Conservation (phyloP, 2,329 filamentous ascomycete species). For the Helotiales sp. region DNA sequence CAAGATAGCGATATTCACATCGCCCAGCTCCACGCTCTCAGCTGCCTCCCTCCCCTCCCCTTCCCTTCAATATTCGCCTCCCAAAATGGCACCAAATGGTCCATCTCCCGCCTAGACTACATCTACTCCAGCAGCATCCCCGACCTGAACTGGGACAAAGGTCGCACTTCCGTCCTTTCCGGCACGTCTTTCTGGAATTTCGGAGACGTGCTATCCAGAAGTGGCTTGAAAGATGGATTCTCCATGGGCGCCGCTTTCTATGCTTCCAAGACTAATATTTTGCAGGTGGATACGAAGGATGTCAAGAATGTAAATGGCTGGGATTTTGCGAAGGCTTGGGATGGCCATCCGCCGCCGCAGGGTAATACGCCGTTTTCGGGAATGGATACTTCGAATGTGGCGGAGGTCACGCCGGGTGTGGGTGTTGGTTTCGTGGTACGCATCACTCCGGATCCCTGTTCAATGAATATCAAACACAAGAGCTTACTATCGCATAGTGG, state of each 20-base stretch:
- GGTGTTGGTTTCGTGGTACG: slow-evolving; percentile 10
- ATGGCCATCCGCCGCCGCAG: not conserved
- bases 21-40: too few relatives aligned
- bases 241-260: slow-evolving; percentile 11
- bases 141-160: slow-evolving; percentile 5
- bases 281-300: not conserved
- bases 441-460: too few relatives aligned
- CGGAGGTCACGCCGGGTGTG: not conserved
- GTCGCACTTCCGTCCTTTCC: slow-evolving; percentile 6
- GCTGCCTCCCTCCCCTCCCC: not conserved
- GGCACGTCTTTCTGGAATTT: slow-evolving; percentile 11
- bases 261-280: not conserved
- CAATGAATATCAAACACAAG: too few relatives aligned
- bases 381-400: slow-evolving; percentile 4
- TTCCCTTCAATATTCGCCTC: not conserved
- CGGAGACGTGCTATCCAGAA: not conserved
- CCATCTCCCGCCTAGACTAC: not conserved
- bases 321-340: not conserved
- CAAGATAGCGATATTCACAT: too few relatives aligned
- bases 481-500: not conserved
- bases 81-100: slow-evolving; percentile 10
- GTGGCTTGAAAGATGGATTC: slow-evolving; percentile 2
- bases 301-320: slow-evolving; percentile 1
- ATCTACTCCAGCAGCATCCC: slow-evolving; percentile 9
- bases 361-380: not conserved